These are phyloP conservation scores for Emericellopsis terricola DNA, from an alignment of 495 filamentous ascomycete species.

Conservation along the genomic window DNA sequence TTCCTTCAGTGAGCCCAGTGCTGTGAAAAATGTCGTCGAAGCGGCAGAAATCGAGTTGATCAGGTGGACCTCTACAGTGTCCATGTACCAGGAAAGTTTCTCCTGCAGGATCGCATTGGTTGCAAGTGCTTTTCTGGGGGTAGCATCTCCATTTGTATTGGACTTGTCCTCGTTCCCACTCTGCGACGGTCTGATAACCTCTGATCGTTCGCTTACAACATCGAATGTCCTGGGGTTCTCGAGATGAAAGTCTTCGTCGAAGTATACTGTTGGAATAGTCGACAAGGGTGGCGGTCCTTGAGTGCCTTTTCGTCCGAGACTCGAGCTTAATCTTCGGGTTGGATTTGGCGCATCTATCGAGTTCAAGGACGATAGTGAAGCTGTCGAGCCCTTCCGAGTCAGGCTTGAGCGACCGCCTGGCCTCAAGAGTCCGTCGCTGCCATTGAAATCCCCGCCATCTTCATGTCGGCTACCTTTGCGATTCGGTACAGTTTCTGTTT, in stretches of 20 bases:
- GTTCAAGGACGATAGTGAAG: slow-evolving; percentile 27
- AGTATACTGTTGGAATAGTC: slow-evolving; percentile 84
- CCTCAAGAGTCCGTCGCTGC: slow-evolving; percentile 26
- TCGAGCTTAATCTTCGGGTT: slow-evolving; percentile 32
- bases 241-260: slow-evolving; percentile 85
- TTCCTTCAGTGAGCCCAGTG: slow-evolving; percentile 76
- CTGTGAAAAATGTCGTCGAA: slow-evolving; percentile 91
- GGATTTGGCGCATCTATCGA: slow-evolving; percentile 29
- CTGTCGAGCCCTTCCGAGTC: slow-evolving; percentile 25
- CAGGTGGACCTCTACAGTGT: slow-evolving; percentile 93
- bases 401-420: slow-evolving; percentile 20
- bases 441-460: slow-evolving; percentile 21
- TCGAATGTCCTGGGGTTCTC: slow-evolving; percentile 96
- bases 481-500: slow-evolving; percentile 33
- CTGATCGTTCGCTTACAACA: slow-evolving; percentile 87
- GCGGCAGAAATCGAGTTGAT: slow-evolving; percentile 93
- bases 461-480: slow-evolving; percentile 27
- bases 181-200: slow-evolving; percentile 58
- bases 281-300: slow-evolving; percentile 70
- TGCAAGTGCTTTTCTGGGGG: slow-evolving; percentile 71
- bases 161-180: slow-evolving; percentile 35
- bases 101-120: slow-evolving; percentile 98
- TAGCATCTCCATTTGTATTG: slow-evolving; percentile 41
- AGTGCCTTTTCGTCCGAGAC: slow-evolving; percentile 26
- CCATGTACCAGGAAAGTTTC: slow-evolving; percentile 99